phyloP scores from a whole-genome alignment of 2,329 filamentous ascomycete genomes.

The Pseudogymnoascus sp. region DNA sequence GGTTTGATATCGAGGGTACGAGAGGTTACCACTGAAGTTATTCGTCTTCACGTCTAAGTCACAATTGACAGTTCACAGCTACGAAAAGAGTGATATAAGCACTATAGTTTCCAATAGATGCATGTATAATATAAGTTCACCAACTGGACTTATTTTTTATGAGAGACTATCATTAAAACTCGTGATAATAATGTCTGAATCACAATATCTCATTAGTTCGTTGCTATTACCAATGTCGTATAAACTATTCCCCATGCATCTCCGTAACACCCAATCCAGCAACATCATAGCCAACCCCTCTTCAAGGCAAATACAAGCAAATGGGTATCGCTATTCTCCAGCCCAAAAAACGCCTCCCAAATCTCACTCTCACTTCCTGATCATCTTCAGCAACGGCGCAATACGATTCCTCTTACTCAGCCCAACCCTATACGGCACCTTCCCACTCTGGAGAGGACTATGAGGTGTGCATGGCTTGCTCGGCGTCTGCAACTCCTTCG shows the following conservation, averaged over 20 bases:
- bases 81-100: not conserved
- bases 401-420: conserved; percentile 42
- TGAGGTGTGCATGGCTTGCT: conserved; percentile 11
- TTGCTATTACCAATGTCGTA: not conserved
- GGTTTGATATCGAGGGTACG: not conserved
- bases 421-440: conserved; percentile 39
- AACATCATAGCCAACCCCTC: not conserved
- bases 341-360: not conserved
- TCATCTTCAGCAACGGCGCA: conserved; percentile 38
- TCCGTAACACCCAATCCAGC: not conserved
- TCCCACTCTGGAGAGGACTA: conserved; percentile 22
- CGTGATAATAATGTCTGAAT: not conserved
- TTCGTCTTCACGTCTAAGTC: not conserved
- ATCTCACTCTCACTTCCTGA: conserved; percentile 34
- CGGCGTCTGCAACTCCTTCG: conserved; percentile 16
- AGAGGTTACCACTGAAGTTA: not conserved
- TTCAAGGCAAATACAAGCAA: conserved; percentile 5
- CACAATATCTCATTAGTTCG: not conserved
- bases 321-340: conserved; percentile 10
- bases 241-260: not conserved
- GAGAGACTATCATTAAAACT: conserved; percentile 50
- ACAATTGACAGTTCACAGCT: not conserved
- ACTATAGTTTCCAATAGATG: not conserved
- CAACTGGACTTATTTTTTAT: not conserved
- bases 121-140: not conserved